phyloP scores from a whole-genome alignment of 345 rosid genomes.

The Balakata baccata region DNA sequence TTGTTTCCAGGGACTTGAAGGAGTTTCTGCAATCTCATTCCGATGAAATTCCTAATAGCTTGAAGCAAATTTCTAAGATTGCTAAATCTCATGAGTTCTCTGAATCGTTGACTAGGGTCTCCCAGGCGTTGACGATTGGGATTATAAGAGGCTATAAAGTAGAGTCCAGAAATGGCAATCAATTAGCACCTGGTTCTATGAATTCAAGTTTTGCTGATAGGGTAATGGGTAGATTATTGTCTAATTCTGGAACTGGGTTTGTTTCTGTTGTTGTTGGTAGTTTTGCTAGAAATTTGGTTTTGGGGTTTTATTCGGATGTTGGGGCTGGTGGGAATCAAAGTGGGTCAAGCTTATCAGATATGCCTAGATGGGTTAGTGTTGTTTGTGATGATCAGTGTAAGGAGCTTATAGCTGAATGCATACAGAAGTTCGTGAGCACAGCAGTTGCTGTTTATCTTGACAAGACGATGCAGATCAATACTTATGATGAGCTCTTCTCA shows the following conservation, averaged over 20 bases:
- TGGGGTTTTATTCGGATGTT: conserved; percentile 61
- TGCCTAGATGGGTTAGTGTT: conserved; percentile 55
- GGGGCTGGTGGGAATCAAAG: conserved; percentile 20
- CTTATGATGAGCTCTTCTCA: conserved; percentile 70
- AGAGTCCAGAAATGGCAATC: conserved; percentile 25
- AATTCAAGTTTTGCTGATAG: conserved; percentile 43
- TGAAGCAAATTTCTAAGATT: conserved; percentile 82
- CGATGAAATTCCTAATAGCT: conserved; percentile 74
- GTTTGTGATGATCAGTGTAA: conserved; percentile 54
- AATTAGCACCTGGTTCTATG: conserved; percentile 14
- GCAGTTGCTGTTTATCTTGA: conserved; percentile 85
- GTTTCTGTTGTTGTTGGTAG: conserved; percentile 81
- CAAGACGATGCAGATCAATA: conserved; percentile 75
- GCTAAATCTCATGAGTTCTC: conserved; percentile 59
- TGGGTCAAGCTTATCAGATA: conserved; percentile 33
- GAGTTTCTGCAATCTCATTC: conserved; percentile 67
- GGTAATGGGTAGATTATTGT: conserved; percentile 68
- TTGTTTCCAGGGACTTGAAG: conserved; percentile 69
- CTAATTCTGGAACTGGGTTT: conserved; percentile 73
- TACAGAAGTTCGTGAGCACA: conserved; percentile 75
- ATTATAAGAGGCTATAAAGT: conserved; percentile 49
- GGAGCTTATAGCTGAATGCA: conserved; percentile 72
- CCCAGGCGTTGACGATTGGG: conserved; percentile 68
- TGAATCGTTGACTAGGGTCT: conserved; percentile 49
- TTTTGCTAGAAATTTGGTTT: conserved; percentile 82